Conservation (phyloP, 1,139 yeast genomes). For the Maudiozyma humilis region DNA sequence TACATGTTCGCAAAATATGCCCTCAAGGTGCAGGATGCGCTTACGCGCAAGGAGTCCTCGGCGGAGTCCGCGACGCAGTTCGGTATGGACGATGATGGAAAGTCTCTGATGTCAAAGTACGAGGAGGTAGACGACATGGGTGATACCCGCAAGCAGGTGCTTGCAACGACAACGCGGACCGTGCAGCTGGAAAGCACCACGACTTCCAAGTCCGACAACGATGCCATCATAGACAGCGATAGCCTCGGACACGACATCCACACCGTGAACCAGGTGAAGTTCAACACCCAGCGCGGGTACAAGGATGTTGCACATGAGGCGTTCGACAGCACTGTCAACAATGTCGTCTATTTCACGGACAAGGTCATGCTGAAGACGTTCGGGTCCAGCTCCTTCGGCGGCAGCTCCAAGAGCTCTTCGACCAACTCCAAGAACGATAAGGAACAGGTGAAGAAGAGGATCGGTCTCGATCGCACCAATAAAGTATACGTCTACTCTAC, state of each 20-base stretch:
- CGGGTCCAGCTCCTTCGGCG: slow-evolving; percentile 23
- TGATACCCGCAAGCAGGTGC: background rate
- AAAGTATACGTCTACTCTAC: slow-evolving; percentile 50
- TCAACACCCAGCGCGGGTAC: slow-evolving; percentile 13
- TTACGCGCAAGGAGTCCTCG: slow-evolving; percentile 5
- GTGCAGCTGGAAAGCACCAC: background rate
- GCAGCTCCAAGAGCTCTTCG: slow-evolving; percentile 13
- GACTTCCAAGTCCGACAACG: background rate
- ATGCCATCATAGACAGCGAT: background rate
- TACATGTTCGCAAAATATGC: slow-evolving; percentile 28
- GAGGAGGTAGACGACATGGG: background rate
- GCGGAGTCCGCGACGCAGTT: background rate
- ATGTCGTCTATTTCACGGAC: slow-evolving; percentile 44
- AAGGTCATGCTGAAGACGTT: slow-evolving; percentile 51
- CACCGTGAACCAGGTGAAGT: slow-evolving; percentile 18
- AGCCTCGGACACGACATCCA: slow-evolving; percentile 7
- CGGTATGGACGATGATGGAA: too few species aligned
- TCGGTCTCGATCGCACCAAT: slow-evolving; percentile 26
- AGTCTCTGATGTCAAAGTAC: background rate
- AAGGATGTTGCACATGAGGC: slow-evolving; percentile 17
- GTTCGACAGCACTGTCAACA: slow-evolving; percentile 31
- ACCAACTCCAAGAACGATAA: slow-evolving; percentile 13
- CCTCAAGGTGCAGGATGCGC: slow-evolving; percentile 21
- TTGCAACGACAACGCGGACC: background rate
- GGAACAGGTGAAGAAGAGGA: slow-evolving; percentile 21